Conservation (phyloP, 345 rosid genomes). For the Syzygium grande region DNA sequence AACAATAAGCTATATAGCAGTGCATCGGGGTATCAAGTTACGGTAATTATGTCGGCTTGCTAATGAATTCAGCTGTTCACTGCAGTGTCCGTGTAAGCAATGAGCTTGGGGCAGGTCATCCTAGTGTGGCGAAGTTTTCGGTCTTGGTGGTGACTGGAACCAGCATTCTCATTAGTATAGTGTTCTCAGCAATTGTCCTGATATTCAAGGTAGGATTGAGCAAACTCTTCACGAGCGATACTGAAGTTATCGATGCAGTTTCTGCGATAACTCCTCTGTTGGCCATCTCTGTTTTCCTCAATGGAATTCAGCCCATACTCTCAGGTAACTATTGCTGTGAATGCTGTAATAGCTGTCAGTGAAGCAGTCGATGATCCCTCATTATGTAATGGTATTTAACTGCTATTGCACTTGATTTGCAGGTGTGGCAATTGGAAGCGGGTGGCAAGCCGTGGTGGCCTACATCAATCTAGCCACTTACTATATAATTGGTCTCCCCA, state of each 20-base stretch:
- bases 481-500: conserved; percentile 84
- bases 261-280: conserved; percentile 63
- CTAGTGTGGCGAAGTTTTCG: conserved; percentile 62
- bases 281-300: conserved; percentile 75
- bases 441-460: conserved; percentile 95
- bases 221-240: conserved; percentile 62
- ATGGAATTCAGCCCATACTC: conserved; percentile 92
- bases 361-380: neutral
- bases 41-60: neutral
- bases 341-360: neutral
- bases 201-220: conserved; percentile 47
- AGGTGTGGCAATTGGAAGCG: conserved; percentile 99
- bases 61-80: neutral
- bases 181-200: conserved; percentile 42
- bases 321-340: conserved; percentile 38
- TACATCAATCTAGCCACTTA: conserved; percentile 71
- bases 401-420: neutral
- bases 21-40: neutral
- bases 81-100: conserved; percentile 76
- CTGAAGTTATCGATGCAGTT: conserved; percentile 58
- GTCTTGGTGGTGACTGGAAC: conserved; percentile 66
- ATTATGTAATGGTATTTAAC: neutral
- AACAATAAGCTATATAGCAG: neutral
- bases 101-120: conserved; percentile 87
- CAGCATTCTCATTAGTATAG: conserved; percentile 46